Percentiles rank a stretch among this genome's conserved stretches.
phyloP scores from a whole-genome alignment of 1,284 basidiomycete genomes.

The Sporisorium sorghi region DNA sequence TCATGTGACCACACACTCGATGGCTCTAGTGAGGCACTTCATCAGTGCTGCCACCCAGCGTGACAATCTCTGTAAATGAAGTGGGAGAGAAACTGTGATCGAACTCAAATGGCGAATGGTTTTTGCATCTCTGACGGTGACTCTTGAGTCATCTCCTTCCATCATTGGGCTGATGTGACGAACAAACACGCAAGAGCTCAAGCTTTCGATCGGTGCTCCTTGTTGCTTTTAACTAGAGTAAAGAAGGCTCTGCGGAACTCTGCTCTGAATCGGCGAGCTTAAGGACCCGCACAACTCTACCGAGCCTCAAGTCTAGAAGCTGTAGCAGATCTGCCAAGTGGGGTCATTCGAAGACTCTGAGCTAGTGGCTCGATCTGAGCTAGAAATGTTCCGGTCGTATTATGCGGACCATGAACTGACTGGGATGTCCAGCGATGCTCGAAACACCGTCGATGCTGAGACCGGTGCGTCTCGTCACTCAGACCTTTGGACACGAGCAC shows the following conservation, averaged over 20 bases:
- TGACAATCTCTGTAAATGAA: background rate
- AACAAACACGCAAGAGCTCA: background rate
- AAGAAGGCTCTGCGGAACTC: constrained; percentile 7
- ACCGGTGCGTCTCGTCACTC: background rate
- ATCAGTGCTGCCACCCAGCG: background rate
- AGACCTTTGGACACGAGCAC: no score
- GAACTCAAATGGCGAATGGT: background rate
- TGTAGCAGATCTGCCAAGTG: background rate
- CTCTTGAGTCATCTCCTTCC: no score
- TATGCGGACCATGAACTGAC: background rate
- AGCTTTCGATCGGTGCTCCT: background rate
- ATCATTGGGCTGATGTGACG: no score
- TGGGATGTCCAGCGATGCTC: background rate
- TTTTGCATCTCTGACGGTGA: no score
- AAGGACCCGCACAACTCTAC: background rate
- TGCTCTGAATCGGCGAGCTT: background rate
- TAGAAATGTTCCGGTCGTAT: background rate
- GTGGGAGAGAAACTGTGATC: background rate
- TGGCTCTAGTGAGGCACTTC: background rate
- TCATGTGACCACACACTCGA: constrained; percentile 13
- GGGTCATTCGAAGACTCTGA: no score
- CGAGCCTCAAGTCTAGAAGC: background rate
- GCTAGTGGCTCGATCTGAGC: background rate
- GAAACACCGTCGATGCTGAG: background rate
- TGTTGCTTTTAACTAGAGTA: background rate